Evolutionary conservation across 2,329 filamentous ascomycete genomes (phyloP).

Genomic region (Corinectria fuckeliana): DNA sequence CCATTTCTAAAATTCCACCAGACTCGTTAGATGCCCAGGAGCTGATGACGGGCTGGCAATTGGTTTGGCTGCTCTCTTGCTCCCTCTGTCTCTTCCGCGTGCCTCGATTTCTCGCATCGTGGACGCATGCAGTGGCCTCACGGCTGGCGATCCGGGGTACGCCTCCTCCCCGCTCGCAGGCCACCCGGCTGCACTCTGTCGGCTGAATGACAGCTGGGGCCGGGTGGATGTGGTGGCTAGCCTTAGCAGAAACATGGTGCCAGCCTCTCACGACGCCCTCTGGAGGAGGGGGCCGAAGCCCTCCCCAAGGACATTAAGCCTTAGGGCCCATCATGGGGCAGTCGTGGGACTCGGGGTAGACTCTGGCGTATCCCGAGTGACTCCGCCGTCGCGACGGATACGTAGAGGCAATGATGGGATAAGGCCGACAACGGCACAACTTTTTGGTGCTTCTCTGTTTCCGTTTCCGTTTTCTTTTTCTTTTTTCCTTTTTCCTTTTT

Average conservation of each 20-base stretch:
- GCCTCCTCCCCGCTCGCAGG: conserved; percentile 24
- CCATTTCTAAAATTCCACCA: too few relatives aligned
- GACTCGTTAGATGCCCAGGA: not conserved
- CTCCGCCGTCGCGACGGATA: conserved; percentile 5
- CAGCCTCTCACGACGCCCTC: conserved; percentile 12
- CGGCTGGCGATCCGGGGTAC: conserved; percentile 36
- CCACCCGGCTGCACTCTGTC: conserved; percentile 23
- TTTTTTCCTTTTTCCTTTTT: not conserved
- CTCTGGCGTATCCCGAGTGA: conserved; percentile 4
- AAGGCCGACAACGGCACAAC: not conserved
- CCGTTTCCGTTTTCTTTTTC: not conserved
- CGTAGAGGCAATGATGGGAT: not conserved
- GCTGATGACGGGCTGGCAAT: not conserved
- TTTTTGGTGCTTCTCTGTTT: not conserved
- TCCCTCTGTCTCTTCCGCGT: conserved; percentile 16
- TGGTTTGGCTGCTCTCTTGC: conserved; percentile 4
- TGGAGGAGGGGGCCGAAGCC: not conserved
- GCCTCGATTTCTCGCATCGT: conserved; percentile 33
- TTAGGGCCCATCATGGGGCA: conserved; percentile 9
- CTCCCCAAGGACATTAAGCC: conserved; percentile 1
- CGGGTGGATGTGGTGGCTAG: conserved; percentile 25
- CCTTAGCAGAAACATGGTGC: conserved; percentile 23
- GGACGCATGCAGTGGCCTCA: conserved; percentile 30
- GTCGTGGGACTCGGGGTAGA: conserved; percentile 13
- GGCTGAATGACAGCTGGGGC: conserved; percentile 34